Evolutionary conservation across 768 basidiomycete genomes (phyloP).

Genomic region (Sporobolomyces pararoseus): DNA sequence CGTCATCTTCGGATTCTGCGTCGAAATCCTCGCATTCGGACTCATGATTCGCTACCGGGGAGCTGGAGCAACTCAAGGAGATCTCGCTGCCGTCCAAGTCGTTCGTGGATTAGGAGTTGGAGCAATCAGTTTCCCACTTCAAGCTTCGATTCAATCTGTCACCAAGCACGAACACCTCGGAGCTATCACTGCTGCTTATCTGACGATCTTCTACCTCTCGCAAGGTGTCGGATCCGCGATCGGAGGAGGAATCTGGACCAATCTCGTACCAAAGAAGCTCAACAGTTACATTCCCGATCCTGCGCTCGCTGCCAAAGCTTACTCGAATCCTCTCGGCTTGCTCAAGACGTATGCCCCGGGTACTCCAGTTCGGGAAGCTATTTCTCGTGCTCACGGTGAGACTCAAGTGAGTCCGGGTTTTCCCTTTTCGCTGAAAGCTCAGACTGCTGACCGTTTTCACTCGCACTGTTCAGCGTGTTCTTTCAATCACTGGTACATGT

Average conservation of each 20-base stretch:
- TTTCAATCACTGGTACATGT: constrained; percentile 26
- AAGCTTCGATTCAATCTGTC: constrained; percentile 42
- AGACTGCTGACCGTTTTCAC: not conserved
- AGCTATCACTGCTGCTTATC: constrained; percentile 33
- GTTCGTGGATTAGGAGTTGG: constrained; percentile 44
- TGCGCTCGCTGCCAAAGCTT: constrained; percentile 45
- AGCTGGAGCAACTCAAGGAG: constrained; percentile 40
- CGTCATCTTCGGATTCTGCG: constrained; percentile 46
- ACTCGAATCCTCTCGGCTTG: constrained; percentile 45
- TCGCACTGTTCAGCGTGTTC: constrained; percentile 18
- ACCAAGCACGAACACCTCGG: constrained; percentile 39
- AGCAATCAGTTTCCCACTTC: constrained; percentile 47
- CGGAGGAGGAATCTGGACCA: constrained; percentile 49
- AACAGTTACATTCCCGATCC: constrained; percentile 43
- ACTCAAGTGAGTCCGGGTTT: constrained; percentile 43
- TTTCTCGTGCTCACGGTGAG: constrained; percentile 48
- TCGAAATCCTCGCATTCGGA: constrained; percentile 45
- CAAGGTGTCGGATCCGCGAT: constrained; percentile 44
- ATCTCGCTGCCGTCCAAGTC: constrained; percentile 47
- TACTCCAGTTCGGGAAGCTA: constrained; percentile 43
- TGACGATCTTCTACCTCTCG: constrained; percentile 45
- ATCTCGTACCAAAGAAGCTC: constrained; percentile 46
- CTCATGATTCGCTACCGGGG: constrained; percentile 48
- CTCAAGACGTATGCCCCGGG: constrained; percentile 41
- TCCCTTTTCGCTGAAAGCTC: not conserved